Evolutionary conservation across 2,329 filamentous ascomycete genomes (phyloP).

Genomic region (Phialophora verrucosa): DNA sequence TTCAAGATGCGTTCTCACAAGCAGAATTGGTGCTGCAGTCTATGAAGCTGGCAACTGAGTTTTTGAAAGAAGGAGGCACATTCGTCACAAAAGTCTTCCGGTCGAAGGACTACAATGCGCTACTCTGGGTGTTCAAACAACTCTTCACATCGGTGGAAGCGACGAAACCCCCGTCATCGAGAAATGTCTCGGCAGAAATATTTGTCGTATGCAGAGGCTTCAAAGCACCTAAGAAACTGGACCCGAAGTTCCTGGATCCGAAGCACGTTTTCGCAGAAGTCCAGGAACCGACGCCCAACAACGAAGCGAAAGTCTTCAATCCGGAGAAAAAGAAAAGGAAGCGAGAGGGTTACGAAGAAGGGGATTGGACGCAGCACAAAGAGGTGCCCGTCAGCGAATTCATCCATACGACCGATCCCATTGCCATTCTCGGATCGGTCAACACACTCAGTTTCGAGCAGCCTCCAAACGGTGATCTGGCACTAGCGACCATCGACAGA

Average conservation of each 20-base stretch:
- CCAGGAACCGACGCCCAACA: slow-evolving; percentile 83
- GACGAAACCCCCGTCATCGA: slow-evolving; percentile 92
- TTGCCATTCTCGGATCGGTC: slow-evolving; percentile 83
- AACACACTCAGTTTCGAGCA: slow-evolving; percentile 87
- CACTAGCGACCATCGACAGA: slow-evolving; percentile 81
- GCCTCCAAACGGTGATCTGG: slow-evolving; percentile 79
- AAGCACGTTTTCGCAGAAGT: slow-evolving; percentile 90
- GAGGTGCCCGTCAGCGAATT: slow-evolving; percentile 88
- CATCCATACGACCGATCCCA: slow-evolving; percentile 90
- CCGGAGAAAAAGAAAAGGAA: slow-evolving; percentile 97
- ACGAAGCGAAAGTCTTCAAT: slow-evolving; percentile 98
- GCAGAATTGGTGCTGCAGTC: slow-evolving; percentile 89
- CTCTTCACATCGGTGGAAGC: slow-evolving; percentile 94
- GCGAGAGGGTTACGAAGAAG: slow-evolving; percentile 96
- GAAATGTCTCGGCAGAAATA: slow-evolving; percentile 97
- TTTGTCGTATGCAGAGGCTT: slow-evolving; percentile 96
- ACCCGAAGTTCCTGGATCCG: slow-evolving; percentile 90
- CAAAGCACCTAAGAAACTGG: slow-evolving; percentile 92
- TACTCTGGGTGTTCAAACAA: slow-evolving; percentile 98
- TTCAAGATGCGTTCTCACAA: slow-evolving; percentile 97
- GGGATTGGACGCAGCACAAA: slow-evolving; percentile 90
- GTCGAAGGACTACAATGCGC: slow-evolving; percentile 93
- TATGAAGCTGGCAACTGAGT: slow-evolving; percentile 92
- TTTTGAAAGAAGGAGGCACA: slow-evolving; percentile 83
- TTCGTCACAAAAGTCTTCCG: slow-evolving; percentile 98